phyloP scores from a whole-genome alignment of 148 eudicot genomes.

The Rhododendron ovatum region DNA sequence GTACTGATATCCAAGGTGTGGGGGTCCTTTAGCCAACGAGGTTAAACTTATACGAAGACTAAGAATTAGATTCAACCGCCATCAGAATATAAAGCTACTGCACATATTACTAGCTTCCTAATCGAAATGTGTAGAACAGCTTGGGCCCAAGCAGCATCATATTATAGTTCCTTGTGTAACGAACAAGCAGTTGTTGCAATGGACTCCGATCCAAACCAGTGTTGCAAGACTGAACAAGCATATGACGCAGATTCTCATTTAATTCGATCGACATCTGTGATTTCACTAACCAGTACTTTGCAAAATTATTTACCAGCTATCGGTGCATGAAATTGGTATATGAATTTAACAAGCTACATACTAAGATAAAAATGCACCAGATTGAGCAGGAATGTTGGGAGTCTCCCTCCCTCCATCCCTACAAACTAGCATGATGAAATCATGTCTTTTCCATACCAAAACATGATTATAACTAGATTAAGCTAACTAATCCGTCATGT shows the following conservation, averaged over 20 bases:
- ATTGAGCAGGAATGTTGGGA: not conserved
- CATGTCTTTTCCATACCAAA: not conserved
- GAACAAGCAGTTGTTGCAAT: not conserved
- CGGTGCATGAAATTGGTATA: not conserved
- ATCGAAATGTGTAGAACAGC: not conserved
- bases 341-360: not conserved
- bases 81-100: not conserved
- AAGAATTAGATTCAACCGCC: not conserved
- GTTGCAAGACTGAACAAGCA: not conserved
- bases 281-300: not conserved
- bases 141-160: too few species aligned
- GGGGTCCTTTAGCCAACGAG: not conserved
- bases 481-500: not conserved
- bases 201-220: not conserved
- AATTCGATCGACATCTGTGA: not conserved
- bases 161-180: not conserved
- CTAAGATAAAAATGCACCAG: not conserved
- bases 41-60: not conserved
- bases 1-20: not conserved
- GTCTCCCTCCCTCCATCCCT: not conserved
- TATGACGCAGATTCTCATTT: not conserved
- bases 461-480: not conserved
- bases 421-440: not conserved
- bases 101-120: not conserved
- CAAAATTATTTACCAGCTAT: not conserved